phyloP scores from a whole-genome alignment of 2,329 filamentous ascomycete genomes.

The Whalleya microplaca region DNA sequence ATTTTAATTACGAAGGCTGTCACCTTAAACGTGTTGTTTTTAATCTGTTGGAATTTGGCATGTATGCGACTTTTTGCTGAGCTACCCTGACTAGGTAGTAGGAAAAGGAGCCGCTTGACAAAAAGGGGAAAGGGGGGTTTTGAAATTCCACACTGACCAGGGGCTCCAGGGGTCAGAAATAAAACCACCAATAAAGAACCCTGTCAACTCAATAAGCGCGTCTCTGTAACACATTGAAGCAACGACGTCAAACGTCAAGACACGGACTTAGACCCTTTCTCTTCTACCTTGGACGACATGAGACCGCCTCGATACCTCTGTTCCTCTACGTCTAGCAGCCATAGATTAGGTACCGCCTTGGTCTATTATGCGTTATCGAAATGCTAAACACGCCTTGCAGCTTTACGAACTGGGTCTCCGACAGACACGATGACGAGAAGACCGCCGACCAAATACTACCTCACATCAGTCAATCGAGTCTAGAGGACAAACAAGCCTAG shows the following conservation, averaged over 20 bases:
- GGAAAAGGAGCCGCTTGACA: constrained; percentile 21
- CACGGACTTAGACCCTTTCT: constrained; percentile 37
- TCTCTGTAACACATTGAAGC: constrained; percentile 45
- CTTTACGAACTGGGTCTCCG: not conserved
- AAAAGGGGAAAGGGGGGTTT: constrained; percentile 27
- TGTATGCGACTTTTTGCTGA: no score
- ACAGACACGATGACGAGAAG: constrained; percentile 15
- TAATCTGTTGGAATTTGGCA: no score
- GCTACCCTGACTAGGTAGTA: not conserved
- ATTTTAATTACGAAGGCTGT: no score
- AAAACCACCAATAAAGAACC: constrained; percentile 35
- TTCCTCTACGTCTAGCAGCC: not conserved
- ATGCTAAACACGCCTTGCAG: not conserved
- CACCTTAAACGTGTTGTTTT: no score
- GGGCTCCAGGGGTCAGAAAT: constrained; percentile 19
- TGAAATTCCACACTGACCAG: constrained; percentile 23
- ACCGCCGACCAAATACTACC: constrained; percentile 19
- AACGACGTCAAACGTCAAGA: constrained; percentile 46
- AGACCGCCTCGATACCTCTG: constrained; percentile 30
- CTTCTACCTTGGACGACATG: constrained; percentile 28
- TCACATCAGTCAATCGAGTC: not conserved
- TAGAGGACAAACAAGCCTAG: constrained; percentile 3
- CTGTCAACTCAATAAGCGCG: constrained; percentile 36
- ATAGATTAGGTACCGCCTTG: constrained; percentile 9
- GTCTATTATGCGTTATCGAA: constrained; percentile 13